phyloP scores from a whole-genome alignment of 2,329 filamentous ascomycete genomes.

The Rhytidhysteron rufulum region DNA sequence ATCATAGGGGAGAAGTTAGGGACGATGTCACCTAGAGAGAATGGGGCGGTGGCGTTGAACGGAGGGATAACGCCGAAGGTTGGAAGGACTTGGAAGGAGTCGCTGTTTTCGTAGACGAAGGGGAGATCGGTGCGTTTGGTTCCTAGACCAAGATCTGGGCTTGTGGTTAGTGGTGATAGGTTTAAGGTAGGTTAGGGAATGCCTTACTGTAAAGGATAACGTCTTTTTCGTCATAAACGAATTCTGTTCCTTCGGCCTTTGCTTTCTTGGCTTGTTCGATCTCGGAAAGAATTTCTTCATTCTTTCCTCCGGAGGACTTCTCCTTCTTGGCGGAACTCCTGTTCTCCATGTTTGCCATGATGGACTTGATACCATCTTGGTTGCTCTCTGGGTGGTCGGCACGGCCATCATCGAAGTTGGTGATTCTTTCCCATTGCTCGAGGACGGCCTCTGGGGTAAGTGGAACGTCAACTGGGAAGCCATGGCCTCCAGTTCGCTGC shows the following conservation, averaged over 20 bases:
- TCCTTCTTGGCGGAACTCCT: conserved; percentile 46
- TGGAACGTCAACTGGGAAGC: conserved; percentile 82
- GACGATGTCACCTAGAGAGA: conserved; percentile 75
- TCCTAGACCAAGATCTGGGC: conserved; percentile 72
- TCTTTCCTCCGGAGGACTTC: conserved; percentile 44
- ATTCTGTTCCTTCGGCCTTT: conserved; percentile 70
- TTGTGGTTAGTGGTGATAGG: conserved; percentile 15
- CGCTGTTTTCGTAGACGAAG: conserved; percentile 84
- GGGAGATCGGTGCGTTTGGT: conserved; percentile 85
- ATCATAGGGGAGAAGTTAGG: conserved; percentile 98
- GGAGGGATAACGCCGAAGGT: conserved; percentile 97
- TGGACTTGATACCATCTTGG: conserved; percentile 72
- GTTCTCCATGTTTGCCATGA: conserved; percentile 84
- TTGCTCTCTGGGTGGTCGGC: conserved; percentile 81
- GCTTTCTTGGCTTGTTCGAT: conserved; percentile 74
- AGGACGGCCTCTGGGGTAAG: conserved; percentile 76
- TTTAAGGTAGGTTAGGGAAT: not conserved
- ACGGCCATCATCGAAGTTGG: conserved; percentile 81
- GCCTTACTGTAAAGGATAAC: conserved; percentile 76
- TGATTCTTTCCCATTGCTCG: conserved; percentile 62
- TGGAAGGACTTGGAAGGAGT: conserved; percentile 89
- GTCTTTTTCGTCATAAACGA: conserved; percentile 80
- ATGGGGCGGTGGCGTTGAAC: conserved; percentile 79
- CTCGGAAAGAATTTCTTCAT: conserved; percentile 65
- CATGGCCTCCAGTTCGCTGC: conserved; percentile 86